Evolutionary conservation across 441 rosid species (phyloP).

Genomic region (Biscutella laevigata): DNA sequence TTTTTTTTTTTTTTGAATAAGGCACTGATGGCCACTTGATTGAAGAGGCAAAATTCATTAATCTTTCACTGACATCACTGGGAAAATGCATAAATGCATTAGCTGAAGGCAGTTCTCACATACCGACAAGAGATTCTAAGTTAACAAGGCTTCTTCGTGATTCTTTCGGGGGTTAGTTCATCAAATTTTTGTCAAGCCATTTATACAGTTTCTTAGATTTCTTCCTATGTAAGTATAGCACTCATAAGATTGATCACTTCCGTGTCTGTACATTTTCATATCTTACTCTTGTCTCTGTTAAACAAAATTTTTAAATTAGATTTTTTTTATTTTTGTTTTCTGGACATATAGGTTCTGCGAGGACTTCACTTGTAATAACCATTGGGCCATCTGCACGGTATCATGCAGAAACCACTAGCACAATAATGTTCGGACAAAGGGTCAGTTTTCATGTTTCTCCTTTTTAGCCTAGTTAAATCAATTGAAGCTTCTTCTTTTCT

Average conservation of each 20-base stretch:
- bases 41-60: slow-evolving; percentile 90
- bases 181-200: neutral
- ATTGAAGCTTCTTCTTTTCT: neutral
- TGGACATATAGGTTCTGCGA: slow-evolving; percentile 60
- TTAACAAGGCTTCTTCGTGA: slow-evolving; percentile 87
- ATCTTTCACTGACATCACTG: slow-evolving; percentile 77
- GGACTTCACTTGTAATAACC: slow-evolving; percentile 80
- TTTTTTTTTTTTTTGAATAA: no score
- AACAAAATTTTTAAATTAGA: slow-evolving; percentile 3
- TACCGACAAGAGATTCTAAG: slow-evolving; percentile 88
- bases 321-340: slow-evolving; percentile 9
- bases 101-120: slow-evolving; percentile 84
- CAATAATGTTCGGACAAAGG: slow-evolving; percentile 91
- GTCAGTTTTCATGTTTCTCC: slow-evolving; percentile 37
- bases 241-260: neutral
- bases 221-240: neutral
- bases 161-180: slow-evolving; percentile 74
- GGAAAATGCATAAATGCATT: slow-evolving; percentile 94
- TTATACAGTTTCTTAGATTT: neutral
- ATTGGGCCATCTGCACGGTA: slow-evolving; percentile 77
- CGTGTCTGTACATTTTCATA: neutral
- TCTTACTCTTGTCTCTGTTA: slow-evolving; percentile 1
- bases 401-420: slow-evolving; percentile 81
- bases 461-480: neutral
- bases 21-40: slow-evolving; percentile 82